A percentile compares a stretch with the other conserved stretches of the same genome.
These are phyloP conservation scores for Neonothopanus nambi DNA, from an alignment of 1,284 basidiomycete genomes.

Conservation along the genomic window DNA sequence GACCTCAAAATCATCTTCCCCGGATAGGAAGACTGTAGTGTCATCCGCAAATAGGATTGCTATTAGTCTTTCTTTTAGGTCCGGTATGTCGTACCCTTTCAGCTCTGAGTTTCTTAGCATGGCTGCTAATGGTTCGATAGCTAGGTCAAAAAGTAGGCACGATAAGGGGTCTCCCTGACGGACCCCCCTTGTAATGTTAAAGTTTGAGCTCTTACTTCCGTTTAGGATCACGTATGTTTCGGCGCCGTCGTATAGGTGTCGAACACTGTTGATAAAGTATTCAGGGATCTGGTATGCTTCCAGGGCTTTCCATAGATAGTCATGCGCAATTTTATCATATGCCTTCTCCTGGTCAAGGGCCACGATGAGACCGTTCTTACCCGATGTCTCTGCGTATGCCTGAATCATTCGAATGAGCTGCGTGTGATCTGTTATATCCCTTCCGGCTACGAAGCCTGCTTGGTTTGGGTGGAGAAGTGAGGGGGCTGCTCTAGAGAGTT, in stretches of 20 bases:
- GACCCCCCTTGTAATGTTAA: slow-evolving; percentile 22
- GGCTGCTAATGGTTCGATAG: slow-evolving; percentile 20
- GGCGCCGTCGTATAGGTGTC: slow-evolving; percentile 33
- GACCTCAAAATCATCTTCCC: slow-evolving; percentile 10
- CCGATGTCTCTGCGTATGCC: slow-evolving; percentile 17
- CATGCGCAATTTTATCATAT: slow-evolving; percentile 25
- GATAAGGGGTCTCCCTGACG: slow-evolving; percentile 28
- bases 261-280: slow-evolving; percentile 28
- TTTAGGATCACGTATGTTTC: slow-evolving; percentile 37
- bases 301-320: slow-evolving; percentile 33
- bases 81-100: slow-evolving; percentile 12
- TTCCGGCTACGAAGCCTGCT: slow-evolving; percentile 21
- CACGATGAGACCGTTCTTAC: slow-evolving; percentile 18
- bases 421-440: slow-evolving; percentile 20
- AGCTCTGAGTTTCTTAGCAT: slow-evolving; percentile 8
- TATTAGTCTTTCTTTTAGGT: slow-evolving; percentile 1
- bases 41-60: slow-evolving; percentile 20
- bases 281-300: slow-evolving; percentile 26
- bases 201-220: slow-evolving; percentile 2
- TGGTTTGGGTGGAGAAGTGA: slow-evolving; percentile 16
- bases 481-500: slow-evolving; percentile 13
- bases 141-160: slow-evolving; percentile 30
- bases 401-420: slow-evolving; percentile 17
- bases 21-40: slow-evolving; percentile 15
- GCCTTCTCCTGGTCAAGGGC: slow-evolving; percentile 26